Evolutionary conservation across 257 asterid genomes (phyloP).

Genomic region (Echium plantagineum): DNA sequence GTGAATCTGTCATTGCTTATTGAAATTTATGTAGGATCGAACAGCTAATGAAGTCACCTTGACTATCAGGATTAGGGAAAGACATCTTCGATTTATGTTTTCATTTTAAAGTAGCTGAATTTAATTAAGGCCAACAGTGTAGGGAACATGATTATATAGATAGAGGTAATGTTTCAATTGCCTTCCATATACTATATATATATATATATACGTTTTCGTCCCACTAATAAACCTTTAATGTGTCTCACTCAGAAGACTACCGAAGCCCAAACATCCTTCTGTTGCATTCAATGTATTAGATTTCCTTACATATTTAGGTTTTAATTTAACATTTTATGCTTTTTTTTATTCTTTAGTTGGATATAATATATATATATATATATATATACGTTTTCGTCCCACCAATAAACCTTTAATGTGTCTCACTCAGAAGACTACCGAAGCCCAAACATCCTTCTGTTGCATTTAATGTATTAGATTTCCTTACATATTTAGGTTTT

Average conservation of each 20-base stretch:
- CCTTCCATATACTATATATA: too few species aligned
- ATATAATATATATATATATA: too few species aligned
- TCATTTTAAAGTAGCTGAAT: neutral
- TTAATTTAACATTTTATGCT: neutral
- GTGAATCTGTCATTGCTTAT: too few species aligned
- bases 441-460: too few species aligned
- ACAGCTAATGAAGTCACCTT: too few species aligned
- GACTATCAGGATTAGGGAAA: too few species aligned
- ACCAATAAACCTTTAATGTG: neutral
- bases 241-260: neutral
- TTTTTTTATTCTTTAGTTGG: constrained; percentile 48
- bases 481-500: neutral
- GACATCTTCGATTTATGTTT: too few species aligned
- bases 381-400: neutral
- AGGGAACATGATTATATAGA: neutral
- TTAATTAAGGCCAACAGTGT: neutral
- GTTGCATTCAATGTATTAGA: neutral
- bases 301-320: neutral
- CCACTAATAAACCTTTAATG: neutral
- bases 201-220: too few species aligned
- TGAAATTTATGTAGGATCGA: too few species aligned
- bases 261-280: neutral
- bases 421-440: neutral
- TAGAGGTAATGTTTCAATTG: too few species aligned
- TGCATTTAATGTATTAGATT: neutral